phyloP scores from a whole-genome alignment of 2,329 filamentous ascomycete species.

The Hypocrella siamensis region DNA sequence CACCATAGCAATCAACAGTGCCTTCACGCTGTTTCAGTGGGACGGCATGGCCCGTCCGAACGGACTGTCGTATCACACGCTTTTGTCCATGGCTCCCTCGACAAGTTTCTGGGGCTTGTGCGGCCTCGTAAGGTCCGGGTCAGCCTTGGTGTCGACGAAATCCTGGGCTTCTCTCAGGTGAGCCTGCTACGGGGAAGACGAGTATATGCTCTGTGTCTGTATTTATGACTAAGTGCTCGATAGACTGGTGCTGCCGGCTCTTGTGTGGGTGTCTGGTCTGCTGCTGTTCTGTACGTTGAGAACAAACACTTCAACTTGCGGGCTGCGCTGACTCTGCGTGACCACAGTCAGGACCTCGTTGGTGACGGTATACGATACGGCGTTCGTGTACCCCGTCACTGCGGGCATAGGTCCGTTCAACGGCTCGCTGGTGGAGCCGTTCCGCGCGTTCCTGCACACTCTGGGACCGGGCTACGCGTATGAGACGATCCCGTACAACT shows the following conservation, averaged over 20 bases:
- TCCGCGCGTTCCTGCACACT: constrained; percentile 2
- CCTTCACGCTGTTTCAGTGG: background rate
- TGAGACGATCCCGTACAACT: constrained; percentile 1
- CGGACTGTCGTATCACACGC: background rate
- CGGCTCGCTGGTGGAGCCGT: constrained; percentile 4
- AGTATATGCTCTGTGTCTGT: background rate
- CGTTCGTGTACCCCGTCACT: constrained; percentile 4
- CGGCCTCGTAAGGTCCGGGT: background rate
- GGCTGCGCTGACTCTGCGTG: background rate
- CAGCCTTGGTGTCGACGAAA: background rate
- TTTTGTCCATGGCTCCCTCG: background rate
- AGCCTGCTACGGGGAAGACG: background rate
- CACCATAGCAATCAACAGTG: background rate
- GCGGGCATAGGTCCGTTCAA: constrained; percentile 8
- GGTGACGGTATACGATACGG: constrained; percentile 6
- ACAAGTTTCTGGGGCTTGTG: background rate
- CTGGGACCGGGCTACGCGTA: background rate
- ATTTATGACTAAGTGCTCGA: background rate
- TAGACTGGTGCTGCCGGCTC: background rate
- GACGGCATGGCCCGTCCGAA: background rate
- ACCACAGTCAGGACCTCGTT: constrained; percentile 5
- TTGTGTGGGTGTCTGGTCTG: constrained; percentile 3
- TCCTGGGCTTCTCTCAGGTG: background rate
- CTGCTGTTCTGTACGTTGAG: constrained; percentile 2
- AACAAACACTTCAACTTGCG: background rate